Evolutionary conservation across 2,329 filamentous ascomycete genomes (phyloP).

Genomic region (Trichophyton benhamiae): DNA sequence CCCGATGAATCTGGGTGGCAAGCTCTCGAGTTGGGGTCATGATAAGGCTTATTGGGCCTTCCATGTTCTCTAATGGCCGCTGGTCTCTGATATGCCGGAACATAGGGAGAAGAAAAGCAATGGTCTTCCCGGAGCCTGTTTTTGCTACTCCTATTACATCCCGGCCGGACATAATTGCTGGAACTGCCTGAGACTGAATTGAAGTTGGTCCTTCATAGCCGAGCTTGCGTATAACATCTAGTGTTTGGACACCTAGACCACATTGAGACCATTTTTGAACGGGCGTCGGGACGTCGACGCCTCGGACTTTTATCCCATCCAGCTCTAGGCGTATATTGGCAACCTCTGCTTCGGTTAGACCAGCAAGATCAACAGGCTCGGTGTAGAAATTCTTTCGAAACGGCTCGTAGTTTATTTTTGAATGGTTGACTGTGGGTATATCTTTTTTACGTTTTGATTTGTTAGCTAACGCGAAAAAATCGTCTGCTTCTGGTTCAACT

Average conservation of each 20-base stretch:
- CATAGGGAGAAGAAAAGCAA: slow-evolving; percentile 92
- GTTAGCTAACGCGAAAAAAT: slow-evolving; percentile 49
- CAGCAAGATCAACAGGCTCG: slow-evolving; percentile 69
- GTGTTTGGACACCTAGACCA: slow-evolving; percentile 71
- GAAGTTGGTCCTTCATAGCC: slow-evolving; percentile 82
- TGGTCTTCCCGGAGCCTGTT: slow-evolving; percentile 93
- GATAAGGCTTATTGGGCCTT: slow-evolving; percentile 78
- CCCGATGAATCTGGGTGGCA: slow-evolving; percentile 82
- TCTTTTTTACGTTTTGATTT: slow-evolving; percentile 86
- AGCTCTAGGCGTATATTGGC: slow-evolving; percentile 71
- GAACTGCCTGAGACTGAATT: slow-evolving; percentile 90
- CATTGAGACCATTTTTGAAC: slow-evolving; percentile 96
- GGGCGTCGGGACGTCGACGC: slow-evolving; percentile 78
- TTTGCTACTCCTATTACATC: slow-evolving; percentile 96
- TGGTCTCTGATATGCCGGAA: slow-evolving; percentile 97
- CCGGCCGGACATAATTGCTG: slow-evolving; percentile 86
- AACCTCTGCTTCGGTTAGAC: slow-evolving; percentile 75
- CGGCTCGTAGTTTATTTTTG: slow-evolving; percentile 69
- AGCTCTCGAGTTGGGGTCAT: slow-evolving; percentile 92
- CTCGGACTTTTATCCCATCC: slow-evolving; percentile 88
- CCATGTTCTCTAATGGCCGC: slow-evolving; percentile 62
- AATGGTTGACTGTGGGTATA: slow-evolving; percentile 75
- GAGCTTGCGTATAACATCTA: slow-evolving; percentile 70
- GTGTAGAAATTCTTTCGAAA: slow-evolving; percentile 94
- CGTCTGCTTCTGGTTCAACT: slow-evolving; percentile 50